phyloP scores from a whole-genome alignment of 2,329 filamentous ascomycete species.

The Rhynchosporium graminicola region DNA sequence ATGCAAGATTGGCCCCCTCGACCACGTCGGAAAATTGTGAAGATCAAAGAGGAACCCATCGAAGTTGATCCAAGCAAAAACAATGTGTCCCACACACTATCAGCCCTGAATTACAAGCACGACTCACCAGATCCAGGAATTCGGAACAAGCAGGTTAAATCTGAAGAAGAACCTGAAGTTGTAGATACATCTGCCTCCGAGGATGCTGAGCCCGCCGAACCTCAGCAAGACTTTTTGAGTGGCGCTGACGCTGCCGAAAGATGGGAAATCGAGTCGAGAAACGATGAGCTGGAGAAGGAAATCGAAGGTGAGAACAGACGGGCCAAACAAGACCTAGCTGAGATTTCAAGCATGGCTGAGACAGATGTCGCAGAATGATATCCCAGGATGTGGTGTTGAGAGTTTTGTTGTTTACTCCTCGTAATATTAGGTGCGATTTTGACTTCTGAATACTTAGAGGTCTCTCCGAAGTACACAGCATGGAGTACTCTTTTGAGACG shows the following conservation, averaged over 20 bases:
- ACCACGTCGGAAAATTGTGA: not conserved
- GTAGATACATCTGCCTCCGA: not conserved
- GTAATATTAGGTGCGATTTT: too few species aligned
- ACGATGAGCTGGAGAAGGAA: not conserved
- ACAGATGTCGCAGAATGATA: not conserved
- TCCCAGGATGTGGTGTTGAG: too few species aligned
- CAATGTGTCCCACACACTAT: not conserved
- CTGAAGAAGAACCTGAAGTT: not conserved
- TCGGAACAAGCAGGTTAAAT: not conserved
- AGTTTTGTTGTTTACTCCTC: too few species aligned
- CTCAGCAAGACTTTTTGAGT: not conserved
- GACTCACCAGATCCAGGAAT: not conserved
- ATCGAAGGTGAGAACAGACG: not conserved
- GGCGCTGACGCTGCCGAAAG: not conserved
- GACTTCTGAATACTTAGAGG: not conserved
- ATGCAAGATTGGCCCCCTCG: not conserved
- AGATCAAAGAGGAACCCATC: conserved; percentile 12
- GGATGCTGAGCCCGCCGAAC: not conserved
- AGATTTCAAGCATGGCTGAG: not conserved
- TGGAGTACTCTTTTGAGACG: not conserved
- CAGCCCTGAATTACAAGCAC: not conserved
- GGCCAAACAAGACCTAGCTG: not conserved
- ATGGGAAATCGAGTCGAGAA: not conserved
- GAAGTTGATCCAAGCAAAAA: not conserved
- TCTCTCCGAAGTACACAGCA: not conserved